A percentile compares a stretch with the other conserved stretches of the same genome.
phyloP scores from a whole-genome alignment of 768 basidiomycete species.

The Lactarius pseudohatsudake region DNA sequence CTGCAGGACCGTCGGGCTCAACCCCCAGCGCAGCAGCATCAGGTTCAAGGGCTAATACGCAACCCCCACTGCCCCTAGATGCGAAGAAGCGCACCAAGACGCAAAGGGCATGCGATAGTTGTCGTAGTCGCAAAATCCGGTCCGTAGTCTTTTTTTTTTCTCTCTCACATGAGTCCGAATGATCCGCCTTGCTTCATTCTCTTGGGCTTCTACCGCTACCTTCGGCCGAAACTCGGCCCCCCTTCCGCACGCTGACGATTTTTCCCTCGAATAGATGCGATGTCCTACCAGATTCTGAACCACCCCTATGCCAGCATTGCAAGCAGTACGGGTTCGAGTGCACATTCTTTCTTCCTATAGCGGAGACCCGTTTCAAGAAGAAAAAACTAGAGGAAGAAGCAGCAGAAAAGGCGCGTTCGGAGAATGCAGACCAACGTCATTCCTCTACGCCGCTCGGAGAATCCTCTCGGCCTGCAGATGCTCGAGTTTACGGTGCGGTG shows the following conservation, averaged over 20 bases:
- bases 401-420: constrained; percentile 36
- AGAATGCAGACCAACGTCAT: constrained; percentile 38
- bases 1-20: constrained; percentile 52
- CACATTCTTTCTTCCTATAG: constrained; percentile 97
- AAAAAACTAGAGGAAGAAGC: constrained; percentile 79
- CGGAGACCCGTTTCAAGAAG: constrained; percentile 98
- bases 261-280: constrained; percentile 60
- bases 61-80: constrained; percentile 45
- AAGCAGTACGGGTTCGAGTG: constrained; percentile 92
- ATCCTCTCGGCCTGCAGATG: constrained; percentile 49
- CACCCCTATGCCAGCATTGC: constrained; percentile 89
- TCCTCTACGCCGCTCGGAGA: constrained; percentile 51
- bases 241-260: constrained; percentile 26
- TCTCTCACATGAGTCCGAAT: neutral
- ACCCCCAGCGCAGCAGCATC: constrained; percentile 38
- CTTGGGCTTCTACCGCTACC: constrained; percentile 14
- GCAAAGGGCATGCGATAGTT: constrained; percentile 88
- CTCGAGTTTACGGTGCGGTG: constrained; percentile 52
- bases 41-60: constrained; percentile 24
- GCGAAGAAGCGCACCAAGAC: constrained; percentile 90
- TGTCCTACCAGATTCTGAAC: constrained; percentile 73
- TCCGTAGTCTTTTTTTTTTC: constrained; percentile 33
- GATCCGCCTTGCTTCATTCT: constrained; percentile 17
- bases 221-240: neutral
- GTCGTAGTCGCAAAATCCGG: constrained; percentile 88